Conservation (phyloP, 768 basidiomycete species). For the Coprinopsis marcescibilis region DNA sequence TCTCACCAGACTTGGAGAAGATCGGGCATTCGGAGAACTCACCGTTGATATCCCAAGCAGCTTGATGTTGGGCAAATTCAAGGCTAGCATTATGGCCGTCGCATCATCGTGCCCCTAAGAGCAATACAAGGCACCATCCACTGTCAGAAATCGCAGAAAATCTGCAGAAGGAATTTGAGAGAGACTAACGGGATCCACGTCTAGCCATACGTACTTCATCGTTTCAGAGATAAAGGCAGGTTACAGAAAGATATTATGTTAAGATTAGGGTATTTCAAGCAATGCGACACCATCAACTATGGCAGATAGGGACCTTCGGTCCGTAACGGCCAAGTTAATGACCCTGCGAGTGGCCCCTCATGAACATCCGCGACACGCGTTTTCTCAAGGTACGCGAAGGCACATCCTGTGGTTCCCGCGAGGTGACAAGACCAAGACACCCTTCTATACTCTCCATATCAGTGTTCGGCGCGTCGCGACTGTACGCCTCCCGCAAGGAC, state of each 20-base stretch:
- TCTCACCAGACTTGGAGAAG: not conserved
- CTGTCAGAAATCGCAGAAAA: not conserved
- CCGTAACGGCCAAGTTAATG: no score
- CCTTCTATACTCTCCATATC: not conserved
- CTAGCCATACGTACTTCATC: conserved; percentile 3
- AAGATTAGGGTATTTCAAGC: not conserved
- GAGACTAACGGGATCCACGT: conserved; percentile 1
- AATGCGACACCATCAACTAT: no score
- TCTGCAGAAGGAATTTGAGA: not conserved
- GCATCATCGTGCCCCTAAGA: conserved; percentile 88
- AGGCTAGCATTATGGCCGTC: conserved; percentile 71
- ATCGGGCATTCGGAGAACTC: conserved; percentile 14
- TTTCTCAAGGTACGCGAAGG: not conserved
- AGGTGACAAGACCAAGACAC: not conserved
- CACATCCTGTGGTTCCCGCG: not conserved
- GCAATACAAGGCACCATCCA: not conserved
- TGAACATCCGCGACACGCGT: not conserved
- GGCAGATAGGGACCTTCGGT: no score
- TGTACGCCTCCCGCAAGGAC: not conserved
- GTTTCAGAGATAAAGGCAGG: not conserved
- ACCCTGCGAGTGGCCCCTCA: no score
- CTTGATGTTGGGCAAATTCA: conserved; percentile 56
- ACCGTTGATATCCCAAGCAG: conserved; percentile 86
- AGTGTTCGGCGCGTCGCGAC: not conserved
- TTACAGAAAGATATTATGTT: not conserved